phyloP scores from a whole-genome alignment of 805 yeast genomes.

The Yamadazyma tumulicola region DNA sequence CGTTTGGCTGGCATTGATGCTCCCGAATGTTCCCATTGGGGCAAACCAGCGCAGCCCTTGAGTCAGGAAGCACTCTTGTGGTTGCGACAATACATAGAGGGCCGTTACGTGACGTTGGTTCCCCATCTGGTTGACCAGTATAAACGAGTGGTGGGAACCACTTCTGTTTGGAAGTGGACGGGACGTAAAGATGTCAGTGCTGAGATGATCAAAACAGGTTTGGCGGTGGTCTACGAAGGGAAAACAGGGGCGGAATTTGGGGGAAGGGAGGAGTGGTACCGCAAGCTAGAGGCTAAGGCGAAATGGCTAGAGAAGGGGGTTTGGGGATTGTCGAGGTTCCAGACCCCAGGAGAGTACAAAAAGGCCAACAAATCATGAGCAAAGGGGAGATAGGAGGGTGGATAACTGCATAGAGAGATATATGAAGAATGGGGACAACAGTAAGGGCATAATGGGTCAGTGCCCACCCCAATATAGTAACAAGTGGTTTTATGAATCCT shows the following conservation, averaged over 20 bases:
- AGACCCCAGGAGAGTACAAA: conserved; percentile 81
- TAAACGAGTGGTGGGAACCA: conserved; percentile 80
- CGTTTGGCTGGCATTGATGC: conserved; percentile 94
- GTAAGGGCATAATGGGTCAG: too few species aligned
- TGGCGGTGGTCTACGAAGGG: conserved; percentile 87
- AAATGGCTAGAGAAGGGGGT: conserved; percentile 57
- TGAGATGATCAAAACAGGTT: conserved; percentile 80
- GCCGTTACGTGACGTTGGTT: conserved; percentile 65
- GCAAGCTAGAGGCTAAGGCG: conserved; percentile 59
- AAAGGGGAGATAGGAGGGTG: background rate
- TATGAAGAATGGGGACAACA: too few species aligned
- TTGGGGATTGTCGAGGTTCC: conserved; percentile 56
- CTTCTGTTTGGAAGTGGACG: conserved; percentile 50
- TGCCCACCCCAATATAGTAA: too few species aligned
- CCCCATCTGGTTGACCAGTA: conserved; percentile 87
- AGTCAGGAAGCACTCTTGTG: conserved; percentile 81
- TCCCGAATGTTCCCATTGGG: conserved; percentile 93
- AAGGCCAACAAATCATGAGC: conserved; percentile 28
- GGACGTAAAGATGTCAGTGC: conserved; percentile 79
- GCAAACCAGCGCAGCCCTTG: conserved; percentile 85
- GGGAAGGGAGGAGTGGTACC: conserved; percentile 60
- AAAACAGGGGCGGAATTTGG: conserved; percentile 82
- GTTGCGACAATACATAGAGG: conserved; percentile 64
- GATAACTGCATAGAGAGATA: background rate
- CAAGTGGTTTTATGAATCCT: too few species aligned